Conservation (phyloP, 1,284 basidiomycete genomes). For the Heterobasidion occidentale region DNA sequence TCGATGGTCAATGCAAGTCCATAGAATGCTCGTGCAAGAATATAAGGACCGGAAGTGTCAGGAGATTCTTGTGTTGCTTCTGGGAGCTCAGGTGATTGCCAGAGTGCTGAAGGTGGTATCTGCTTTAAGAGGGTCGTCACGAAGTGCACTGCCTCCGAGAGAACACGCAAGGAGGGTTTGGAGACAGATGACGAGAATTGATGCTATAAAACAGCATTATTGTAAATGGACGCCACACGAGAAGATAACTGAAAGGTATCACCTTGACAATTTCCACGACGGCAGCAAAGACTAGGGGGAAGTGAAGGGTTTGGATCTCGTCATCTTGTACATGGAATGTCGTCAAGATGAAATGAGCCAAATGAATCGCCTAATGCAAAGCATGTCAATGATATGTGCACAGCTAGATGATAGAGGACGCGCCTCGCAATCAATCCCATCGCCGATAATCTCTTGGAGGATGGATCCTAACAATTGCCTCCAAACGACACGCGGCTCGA, state of each 20-base stretch:
- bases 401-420: slow-evolving; percentile 5
- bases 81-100: slow-evolving; percentile 39
- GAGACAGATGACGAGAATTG: slow-evolving; percentile 27
- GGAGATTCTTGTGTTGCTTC: slow-evolving; percentile 15
- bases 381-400: not conserved
- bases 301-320: slow-evolving; percentile 72
- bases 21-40: slow-evolving; percentile 57
- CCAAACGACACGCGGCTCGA: slow-evolving; percentile 89
- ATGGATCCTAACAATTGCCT: slow-evolving; percentile 59
- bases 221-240: no score
- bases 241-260: slow-evolving; percentile 14
- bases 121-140: slow-evolving; percentile 37
- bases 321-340: slow-evolving; percentile 75
- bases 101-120: slow-evolving; percentile 42
- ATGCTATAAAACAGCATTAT: slow-evolving; percentile 22
- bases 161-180: slow-evolving; percentile 13
- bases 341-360: slow-evolving; percentile 64
- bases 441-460: slow-evolving; percentile 40
- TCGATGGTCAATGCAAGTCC: slow-evolving; percentile 30
- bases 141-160: slow-evolving; percentile 6
- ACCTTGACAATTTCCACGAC: slow-evolving; percentile 60
- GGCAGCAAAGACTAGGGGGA: slow-evolving; percentile 69
- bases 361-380: slow-evolving; percentile 42
- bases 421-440: slow-evolving; percentile 40
- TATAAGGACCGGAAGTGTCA: slow-evolving; percentile 31